Percentiles rank a stretch among this genome's conserved stretches.
Evolutionary conservation across 176 grass and related monocot genomes (phyloP).

Genomic region (Eragrostis nindensis): DNA sequence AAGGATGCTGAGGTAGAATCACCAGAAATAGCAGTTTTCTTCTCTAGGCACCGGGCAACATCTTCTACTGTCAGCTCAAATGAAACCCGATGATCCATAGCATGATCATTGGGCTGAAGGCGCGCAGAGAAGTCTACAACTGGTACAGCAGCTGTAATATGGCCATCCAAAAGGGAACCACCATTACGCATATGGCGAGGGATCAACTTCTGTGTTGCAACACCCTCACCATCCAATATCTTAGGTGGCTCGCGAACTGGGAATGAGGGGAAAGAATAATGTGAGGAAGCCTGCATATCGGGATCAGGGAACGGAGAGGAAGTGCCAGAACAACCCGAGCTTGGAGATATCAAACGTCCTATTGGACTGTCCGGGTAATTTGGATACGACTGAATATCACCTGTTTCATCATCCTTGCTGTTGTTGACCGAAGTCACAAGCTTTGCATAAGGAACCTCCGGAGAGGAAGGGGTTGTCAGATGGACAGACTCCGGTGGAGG

Average conservation of each 20-base stretch:
- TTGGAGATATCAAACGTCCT: slow-evolving; percentile 71
- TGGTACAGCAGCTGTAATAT: slow-evolving; percentile 69
- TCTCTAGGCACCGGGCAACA: slow-evolving; percentile 79
- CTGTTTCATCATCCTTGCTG: slow-evolving; percentile 57
- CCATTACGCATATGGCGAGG: slow-evolving; percentile 66
- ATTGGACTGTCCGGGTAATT: slow-evolving; percentile 84
- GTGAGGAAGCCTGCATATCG: slow-evolving; percentile 42
- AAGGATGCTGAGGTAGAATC: slow-evolving; percentile 58
- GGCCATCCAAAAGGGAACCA: slow-evolving; percentile 77
- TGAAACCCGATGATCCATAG: slow-evolving; percentile 80
- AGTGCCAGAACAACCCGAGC: slow-evolving; percentile 75
- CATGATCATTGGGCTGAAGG: slow-evolving; percentile 69
- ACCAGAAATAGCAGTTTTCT: slow-evolving; percentile 64
- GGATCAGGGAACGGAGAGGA: slow-evolving; percentile 71
- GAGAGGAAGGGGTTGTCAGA: slow-evolving; percentile 92
- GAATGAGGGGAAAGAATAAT: slow-evolving; percentile 52
- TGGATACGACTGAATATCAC: slow-evolving; percentile 60
- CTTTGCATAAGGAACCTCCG: slow-evolving; percentile 94
- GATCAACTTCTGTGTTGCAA: slow-evolving; percentile 75
- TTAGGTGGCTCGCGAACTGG: slow-evolving; percentile 64
- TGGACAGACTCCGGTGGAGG: slow-evolving; percentile 92
- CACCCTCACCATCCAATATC: slow-evolving; percentile 65
- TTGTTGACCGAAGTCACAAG: slow-evolving; percentile 75
- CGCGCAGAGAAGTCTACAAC: slow-evolving; percentile 58
- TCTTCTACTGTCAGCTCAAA: slow-evolving; percentile 93